These are phyloP conservation scores for Apiotrichum domesticum DNA, from an alignment of 1,284 basidiomycete species.

Conservation along the genomic window DNA sequence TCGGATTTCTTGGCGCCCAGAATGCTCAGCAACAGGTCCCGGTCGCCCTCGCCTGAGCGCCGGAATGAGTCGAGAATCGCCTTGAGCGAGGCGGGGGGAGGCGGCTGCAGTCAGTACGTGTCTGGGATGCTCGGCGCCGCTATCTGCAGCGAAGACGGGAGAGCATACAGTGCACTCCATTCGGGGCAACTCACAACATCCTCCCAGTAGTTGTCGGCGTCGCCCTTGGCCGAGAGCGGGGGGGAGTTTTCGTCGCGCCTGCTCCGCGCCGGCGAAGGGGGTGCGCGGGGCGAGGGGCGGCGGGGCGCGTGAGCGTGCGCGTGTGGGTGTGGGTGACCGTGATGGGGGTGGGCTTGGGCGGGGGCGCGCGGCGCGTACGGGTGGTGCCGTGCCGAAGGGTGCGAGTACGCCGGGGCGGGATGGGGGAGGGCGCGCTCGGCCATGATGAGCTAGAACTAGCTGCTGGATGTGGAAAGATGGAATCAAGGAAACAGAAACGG, in stretches of 20 bases:
- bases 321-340: conserved; percentile 1
- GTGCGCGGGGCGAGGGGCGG: conserved; percentile 14
- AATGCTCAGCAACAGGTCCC: conserved; percentile 80
- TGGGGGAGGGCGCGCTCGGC: neutral
- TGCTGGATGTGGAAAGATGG: too few relatives aligned
- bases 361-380: conserved; percentile 4
- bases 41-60: conserved; percentile 75
- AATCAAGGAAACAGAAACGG: too few relatives aligned
- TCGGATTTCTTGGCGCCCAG: conserved; percentile 82
- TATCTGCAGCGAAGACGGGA: neutral
- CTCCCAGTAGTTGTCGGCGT: conserved; percentile 40
- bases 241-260: conserved; percentile 33
- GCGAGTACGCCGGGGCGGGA: conserved; percentile 7
- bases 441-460: too few relatives aligned
- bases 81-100: conserved; percentile 67
- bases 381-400: conserved; percentile 10
- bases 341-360: neutral
- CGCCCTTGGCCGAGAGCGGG: conserved; percentile 24
- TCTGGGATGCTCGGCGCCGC: neutral
- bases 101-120: conserved; percentile 22
- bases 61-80: conserved; percentile 79
- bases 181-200: conserved; percentile 33
- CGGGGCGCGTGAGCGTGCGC: neutral
- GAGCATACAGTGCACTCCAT: neutral
- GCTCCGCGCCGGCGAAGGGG: conserved; percentile 40